Evolutionary conservation across 2,329 filamentous ascomycete genomes (phyloP), one percentile per base, ranked within the genome.

Genomic region (Nemania abortiva): DNA sequence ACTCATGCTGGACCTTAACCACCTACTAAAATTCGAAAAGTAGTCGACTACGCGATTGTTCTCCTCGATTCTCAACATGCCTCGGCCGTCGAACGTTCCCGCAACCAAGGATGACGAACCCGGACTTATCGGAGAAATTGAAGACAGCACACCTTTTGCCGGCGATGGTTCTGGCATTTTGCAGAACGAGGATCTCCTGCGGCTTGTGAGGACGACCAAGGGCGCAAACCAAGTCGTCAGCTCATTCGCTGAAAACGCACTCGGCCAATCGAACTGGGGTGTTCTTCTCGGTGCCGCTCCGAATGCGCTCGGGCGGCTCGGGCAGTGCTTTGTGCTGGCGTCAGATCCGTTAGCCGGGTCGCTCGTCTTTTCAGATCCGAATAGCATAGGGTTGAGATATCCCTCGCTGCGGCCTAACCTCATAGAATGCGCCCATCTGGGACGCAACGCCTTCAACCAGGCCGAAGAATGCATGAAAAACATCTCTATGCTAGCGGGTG

Each of bases 241-340:
- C 60, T 55, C 49, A 18, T 24, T 63, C n/a, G 52, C 60, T 18
- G 10, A 63, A 50, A 63, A n/a, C 22, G 60, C 50, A 15, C 24
- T 63, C 11, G 60, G n/a, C 37, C 52, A 63, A 39, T n/a, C n/a
- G 34, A 63, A 63, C 52, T 63, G 60, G 60, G 60, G 60, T 18
- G 52, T 15, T 6, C 52, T 63, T 27, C 60, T 63, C 13, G 42
- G 60, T 34, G 60, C 60, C 11, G 60, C 60, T n/a, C 60, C 60
- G 1, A 22, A 63, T 47, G 60, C 60, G 11, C 60, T 63, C 2
- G 52, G 60, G 22, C 31, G 60, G 6, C 60, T 63, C 11, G 60
- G 60, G n/a, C 60, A 63, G n/a, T 63, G 60, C 37, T 63, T 63
- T 34, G 39, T 63, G n/a, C 60, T 63, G 3, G 60, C 60, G 4